phyloP scores from a whole-genome alignment of 768 basidiomycete genomes.

The Suillus spraguei region DNA sequence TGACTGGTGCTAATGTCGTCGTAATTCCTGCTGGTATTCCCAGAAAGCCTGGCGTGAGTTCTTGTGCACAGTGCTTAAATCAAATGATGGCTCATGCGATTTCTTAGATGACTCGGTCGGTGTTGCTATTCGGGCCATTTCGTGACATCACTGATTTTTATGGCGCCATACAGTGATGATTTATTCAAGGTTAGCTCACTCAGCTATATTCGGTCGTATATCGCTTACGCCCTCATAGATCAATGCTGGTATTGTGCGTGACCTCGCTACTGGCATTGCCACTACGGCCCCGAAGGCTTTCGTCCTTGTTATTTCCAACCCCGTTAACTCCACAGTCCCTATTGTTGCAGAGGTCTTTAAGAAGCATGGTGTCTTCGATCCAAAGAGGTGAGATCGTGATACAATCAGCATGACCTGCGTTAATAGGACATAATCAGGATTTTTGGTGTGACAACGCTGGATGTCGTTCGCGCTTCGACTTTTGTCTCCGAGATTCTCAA shows the following conservation, averaged over 20 bases:
- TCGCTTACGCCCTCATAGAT: slow-evolving; percentile 53
- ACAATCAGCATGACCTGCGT: background rate
- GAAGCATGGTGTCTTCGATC: slow-evolving; percentile 88
- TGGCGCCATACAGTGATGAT: slow-evolving; percentile 67
- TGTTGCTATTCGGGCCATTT: slow-evolving; percentile 3
- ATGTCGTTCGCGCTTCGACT: slow-evolving; percentile 97
- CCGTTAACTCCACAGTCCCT: slow-evolving; percentile 98
- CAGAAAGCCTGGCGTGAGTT: slow-evolving; percentile 87
- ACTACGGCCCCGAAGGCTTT: slow-evolving; percentile 84
- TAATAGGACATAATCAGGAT: slow-evolving; percentile 50
- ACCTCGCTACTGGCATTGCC: slow-evolving; percentile 90
- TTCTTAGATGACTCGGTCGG: slow-evolving; percentile 54
- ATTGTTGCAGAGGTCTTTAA: slow-evolving; percentile 96
- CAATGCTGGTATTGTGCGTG: slow-evolving; percentile 96
- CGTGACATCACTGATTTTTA: slow-evolving; percentile 15
- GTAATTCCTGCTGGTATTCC: slow-evolving; percentile 97
- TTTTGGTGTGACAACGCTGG: slow-evolving; percentile 97
- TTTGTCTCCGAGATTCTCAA: slow-evolving; percentile 84
- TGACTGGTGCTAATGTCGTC: slow-evolving; percentile 87
- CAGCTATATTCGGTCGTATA: slow-evolving; percentile 1
- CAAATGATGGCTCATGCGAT: slow-evolving; percentile 2
- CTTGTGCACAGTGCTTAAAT: slow-evolving; percentile 5
- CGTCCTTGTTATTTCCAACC: slow-evolving; percentile 97
- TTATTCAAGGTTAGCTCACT: slow-evolving; percentile 78
- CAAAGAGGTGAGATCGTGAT: slow-evolving; percentile 66